These are phyloP conservation scores for Tirmania nivea DNA, from an alignment of 495 filamentous ascomycete species.

Conservation along the genomic window DNA sequence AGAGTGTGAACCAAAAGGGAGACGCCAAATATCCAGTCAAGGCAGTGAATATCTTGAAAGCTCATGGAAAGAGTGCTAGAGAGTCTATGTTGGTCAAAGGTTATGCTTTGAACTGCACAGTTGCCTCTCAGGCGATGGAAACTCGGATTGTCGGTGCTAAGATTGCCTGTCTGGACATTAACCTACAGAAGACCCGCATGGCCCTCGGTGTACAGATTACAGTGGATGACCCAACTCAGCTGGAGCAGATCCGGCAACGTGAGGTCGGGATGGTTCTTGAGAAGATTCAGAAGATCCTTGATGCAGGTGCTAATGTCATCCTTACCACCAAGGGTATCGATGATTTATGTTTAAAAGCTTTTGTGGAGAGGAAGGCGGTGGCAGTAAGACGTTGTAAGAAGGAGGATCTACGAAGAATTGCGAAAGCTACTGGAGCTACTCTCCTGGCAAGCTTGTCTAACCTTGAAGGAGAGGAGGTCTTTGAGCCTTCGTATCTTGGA, in stretches of 20 bases:
- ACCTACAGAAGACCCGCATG: conserved; percentile 96
- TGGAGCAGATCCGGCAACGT: conserved; percentile 86
- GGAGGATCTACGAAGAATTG: conserved; percentile 89
- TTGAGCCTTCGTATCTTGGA: conserved; percentile 71
- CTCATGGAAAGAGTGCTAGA: conserved; percentile 74
- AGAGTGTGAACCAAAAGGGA: conserved; percentile 67
- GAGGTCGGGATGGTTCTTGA: conserved; percentile 87
- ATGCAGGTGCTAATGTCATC: conserved; percentile 89
- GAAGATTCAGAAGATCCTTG: conserved; percentile 89
- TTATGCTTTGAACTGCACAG: conserved; percentile 96
- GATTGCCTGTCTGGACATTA: conserved; percentile 94
- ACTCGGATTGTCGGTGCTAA: conserved; percentile 84
- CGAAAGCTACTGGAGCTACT: conserved; percentile 86
- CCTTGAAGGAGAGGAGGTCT: conserved; percentile 92
- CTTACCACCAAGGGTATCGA: conserved; percentile 98
- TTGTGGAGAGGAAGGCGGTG: conserved; percentile 90
- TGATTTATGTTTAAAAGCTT: conserved; percentile 80
- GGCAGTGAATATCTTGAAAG: conserved; percentile 95
- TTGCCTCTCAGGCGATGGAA: conserved; percentile 94
- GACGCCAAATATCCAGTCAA: conserved; percentile 97
- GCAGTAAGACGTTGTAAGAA: conserved; percentile 95
- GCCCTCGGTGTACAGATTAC: conserved; percentile 97
- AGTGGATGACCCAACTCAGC: conserved; percentile 85
- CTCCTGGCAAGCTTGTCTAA: conserved; percentile 83
- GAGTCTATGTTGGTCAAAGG: conserved; percentile 89